phyloP scores from a whole-genome alignment of 2,329 filamentous ascomycete species.

The Sporothrix variecibatus region DNA sequence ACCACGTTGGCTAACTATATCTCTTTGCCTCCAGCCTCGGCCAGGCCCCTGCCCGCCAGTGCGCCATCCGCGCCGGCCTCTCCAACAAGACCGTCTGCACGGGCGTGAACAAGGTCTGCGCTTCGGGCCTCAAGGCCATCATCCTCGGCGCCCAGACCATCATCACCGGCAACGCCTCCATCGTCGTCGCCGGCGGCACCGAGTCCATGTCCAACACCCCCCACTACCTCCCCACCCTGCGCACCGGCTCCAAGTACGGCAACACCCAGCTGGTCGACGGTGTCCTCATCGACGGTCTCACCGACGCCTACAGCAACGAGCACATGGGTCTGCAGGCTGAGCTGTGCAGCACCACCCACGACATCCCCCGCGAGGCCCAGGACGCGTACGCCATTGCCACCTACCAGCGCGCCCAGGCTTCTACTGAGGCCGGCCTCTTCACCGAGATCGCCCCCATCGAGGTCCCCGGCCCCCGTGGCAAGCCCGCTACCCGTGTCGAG shows the following conservation, averaged over 20 bases:
- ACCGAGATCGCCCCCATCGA: conserved; percentile 88
- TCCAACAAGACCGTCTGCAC: conserved; percentile 78
- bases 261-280: conserved; percentile 87
- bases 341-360: conserved; percentile 85
- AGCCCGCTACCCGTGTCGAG: conserved; percentile 77
- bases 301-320: conserved; percentile 87
- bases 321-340: conserved; percentile 95
- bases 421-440: conserved; percentile 80
- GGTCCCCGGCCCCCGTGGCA: conserved; percentile 84
- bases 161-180: conserved; percentile 89
- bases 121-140: conserved; percentile 90
- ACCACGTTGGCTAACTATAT: not conserved
- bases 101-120: conserved; percentile 98
- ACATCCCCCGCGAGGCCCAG: conserved; percentile 79
- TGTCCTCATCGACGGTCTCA: conserved; percentile 90
- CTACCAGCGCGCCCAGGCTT: conserved; percentile 90
- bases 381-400: conserved; percentile 94
- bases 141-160: conserved; percentile 96
- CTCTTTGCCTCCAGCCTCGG: conserved; percentile 64
- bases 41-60: conserved; percentile 95
- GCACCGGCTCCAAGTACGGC: conserved; percentile 90
- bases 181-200: conserved; percentile 90
- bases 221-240: conserved; percentile 88
- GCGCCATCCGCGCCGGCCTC: conserved; percentile 85
- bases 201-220: conserved; percentile 99